Evolutionary conservation across 2,329 filamentous ascomycete genomes (phyloP).

Genomic region (Cercospora sp.): DNA sequence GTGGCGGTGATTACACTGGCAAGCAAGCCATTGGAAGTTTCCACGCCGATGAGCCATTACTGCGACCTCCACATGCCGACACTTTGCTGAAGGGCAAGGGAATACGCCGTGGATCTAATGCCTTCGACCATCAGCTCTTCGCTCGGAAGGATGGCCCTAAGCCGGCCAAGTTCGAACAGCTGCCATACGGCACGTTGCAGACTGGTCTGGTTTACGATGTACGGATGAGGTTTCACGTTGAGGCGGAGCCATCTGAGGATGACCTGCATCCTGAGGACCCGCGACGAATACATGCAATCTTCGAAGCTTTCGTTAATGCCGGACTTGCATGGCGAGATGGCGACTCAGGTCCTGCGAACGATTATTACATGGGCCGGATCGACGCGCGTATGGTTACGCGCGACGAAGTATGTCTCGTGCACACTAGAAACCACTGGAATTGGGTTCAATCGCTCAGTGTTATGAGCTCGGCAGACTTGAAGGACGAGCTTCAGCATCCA

Average conservation of each 20-base stretch:
- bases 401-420: slow-evolving; percentile 78
- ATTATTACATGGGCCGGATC: slow-evolving; percentile 67
- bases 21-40: slow-evolving; percentile 16
- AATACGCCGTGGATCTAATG: slow-evolving; percentile 19
- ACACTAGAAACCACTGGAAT: slow-evolving; percentile 72
- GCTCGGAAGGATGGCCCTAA: slow-evolving; percentile 31
- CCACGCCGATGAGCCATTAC: slow-evolving; percentile 1
- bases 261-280: slow-evolving; percentile 95
- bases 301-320: slow-evolving; percentile 78
- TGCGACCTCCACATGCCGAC: slow-evolving; percentile 13
- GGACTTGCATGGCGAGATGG: slow-evolving; percentile 57
- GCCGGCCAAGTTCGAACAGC: slow-evolving; percentile 38
- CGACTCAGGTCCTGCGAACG: slow-evolving; percentile 49
- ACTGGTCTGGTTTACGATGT: slow-evolving; percentile 72
- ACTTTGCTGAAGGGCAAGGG: slow-evolving; percentile 31
- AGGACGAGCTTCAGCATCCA: slow-evolving; percentile 62
- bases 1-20: slow-evolving; percentile 4
- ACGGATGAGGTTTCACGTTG: slow-evolving; percentile 93
- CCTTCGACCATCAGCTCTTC: slow-evolving; percentile 25
- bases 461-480: slow-evolving; percentile 34
- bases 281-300: slow-evolving; percentile 87
- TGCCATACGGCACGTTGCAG: slow-evolving; percentile 42
- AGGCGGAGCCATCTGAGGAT: slow-evolving; percentile 56
- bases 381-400: slow-evolving; percentile 72
- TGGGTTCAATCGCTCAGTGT: slow-evolving; percentile 67